A percentile compares a stretch with the other conserved stretches of the same genome.
Conservation (phyloP, 495 filamentous ascomycete species). For the Aspergillus kassunensis region DNA sequence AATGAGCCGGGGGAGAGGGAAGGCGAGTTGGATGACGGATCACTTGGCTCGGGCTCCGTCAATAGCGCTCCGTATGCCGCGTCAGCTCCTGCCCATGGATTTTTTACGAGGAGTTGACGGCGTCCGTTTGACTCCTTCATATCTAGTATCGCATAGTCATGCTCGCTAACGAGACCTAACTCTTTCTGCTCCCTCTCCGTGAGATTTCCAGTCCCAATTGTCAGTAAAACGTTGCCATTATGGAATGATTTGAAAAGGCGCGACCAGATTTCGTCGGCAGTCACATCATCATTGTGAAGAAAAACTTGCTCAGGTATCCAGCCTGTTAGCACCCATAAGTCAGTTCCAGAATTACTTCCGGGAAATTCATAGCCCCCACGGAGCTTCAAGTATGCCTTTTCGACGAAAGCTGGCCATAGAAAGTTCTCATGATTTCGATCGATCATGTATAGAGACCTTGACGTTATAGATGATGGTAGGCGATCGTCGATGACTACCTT, state of each 20-base stretch:
- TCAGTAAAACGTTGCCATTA: slow-evolving; percentile 78
- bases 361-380: slow-evolving; percentile 97
- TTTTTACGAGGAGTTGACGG: slow-evolving; percentile 78
- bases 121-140: slow-evolving; percentile 62
- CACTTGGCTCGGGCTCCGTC: slow-evolving; percentile 3
- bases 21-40: slow-evolving; percentile 12
- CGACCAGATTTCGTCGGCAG: slow-evolving; percentile 70
- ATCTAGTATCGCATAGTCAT: slow-evolving; percentile 90
- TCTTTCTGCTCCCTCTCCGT: slow-evolving; percentile 67
- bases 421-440: slow-evolving; percentile 74
- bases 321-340: slow-evolving; percentile 83
- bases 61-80: slow-evolving; percentile 15
- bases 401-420: slow-evolving; percentile 88
- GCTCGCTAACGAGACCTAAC: slow-evolving; percentile 79
- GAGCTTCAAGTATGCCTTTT: slow-evolving; percentile 98
- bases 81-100: slow-evolving; percentile 84
- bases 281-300: slow-evolving; percentile 75
- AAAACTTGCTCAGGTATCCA: slow-evolving; percentile 98
- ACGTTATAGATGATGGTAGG: slow-evolving; percentile 73
- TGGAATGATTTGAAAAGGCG: slow-evolving; percentile 71
- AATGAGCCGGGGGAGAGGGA: slow-evolving; percentile 65
- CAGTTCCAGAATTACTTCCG: slow-evolving; percentile 95
- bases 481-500: slow-evolving; percentile 87
- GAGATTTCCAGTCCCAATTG: slow-evolving; percentile 83
- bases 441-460: slow-evolving; percentile 76